Percentiles rank a stretch among this genome's conserved stretches.
These are phyloP conservation scores for Vicia sativa DNA, from an alignment of 306 rosid genomes.

Conservation along the genomic window DNA sequence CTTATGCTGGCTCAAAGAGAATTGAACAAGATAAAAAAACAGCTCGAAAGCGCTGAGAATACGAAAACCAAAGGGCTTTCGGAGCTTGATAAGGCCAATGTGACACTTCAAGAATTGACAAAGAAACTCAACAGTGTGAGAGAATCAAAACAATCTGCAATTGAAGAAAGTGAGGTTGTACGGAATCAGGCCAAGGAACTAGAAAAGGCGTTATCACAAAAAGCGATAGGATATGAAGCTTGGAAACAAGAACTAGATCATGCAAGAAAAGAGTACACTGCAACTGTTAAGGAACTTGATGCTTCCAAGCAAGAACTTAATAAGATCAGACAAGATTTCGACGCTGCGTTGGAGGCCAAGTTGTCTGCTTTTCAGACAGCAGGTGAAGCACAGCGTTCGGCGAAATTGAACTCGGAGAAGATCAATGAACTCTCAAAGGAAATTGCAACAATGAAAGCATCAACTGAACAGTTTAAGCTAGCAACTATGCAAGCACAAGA, in stretches of 20 bases:
- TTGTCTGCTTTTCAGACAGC: slow-evolving; percentile 83
- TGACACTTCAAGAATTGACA: slow-evolving; percentile 61
- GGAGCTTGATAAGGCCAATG: slow-evolving; percentile 76
- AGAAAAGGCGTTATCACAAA: slow-evolving; percentile 55
- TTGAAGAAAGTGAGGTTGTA: slow-evolving; percentile 64
- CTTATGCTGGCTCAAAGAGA: slow-evolving; percentile 79
- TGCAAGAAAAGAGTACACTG: slow-evolving; percentile 64
- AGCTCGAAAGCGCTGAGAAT: slow-evolving; percentile 49
- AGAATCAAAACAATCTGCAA: slow-evolving; percentile 70
- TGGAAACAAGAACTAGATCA: slow-evolving; percentile 41
- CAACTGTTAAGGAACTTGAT: slow-evolving; percentile 69
- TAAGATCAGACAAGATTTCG: slow-evolving; percentile 84
- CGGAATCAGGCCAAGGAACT: slow-evolving; percentile 69
- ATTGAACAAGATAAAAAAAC: slow-evolving; percentile 59
- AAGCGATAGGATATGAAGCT: slow-evolving; percentile 47
- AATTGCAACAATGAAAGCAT: slow-evolving; percentile 61
- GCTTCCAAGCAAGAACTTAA: slow-evolving; percentile 85
- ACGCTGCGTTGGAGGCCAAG: slow-evolving; percentile 81
- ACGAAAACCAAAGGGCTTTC: slow-evolving; percentile 56
- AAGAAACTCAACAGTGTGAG: slow-evolving; percentile 55
- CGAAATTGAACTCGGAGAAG: slow-evolving; percentile 61
- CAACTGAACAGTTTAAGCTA: slow-evolving; percentile 55
- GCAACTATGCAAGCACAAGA: slow-evolving; percentile 55
- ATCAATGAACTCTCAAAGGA: slow-evolving; percentile 59
- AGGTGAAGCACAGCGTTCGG: slow-evolving; percentile 82